These are phyloP conservation scores for Yarrowia sp. DNA, from an alignment of 805 yeast species.

Conservation along the genomic window DNA sequence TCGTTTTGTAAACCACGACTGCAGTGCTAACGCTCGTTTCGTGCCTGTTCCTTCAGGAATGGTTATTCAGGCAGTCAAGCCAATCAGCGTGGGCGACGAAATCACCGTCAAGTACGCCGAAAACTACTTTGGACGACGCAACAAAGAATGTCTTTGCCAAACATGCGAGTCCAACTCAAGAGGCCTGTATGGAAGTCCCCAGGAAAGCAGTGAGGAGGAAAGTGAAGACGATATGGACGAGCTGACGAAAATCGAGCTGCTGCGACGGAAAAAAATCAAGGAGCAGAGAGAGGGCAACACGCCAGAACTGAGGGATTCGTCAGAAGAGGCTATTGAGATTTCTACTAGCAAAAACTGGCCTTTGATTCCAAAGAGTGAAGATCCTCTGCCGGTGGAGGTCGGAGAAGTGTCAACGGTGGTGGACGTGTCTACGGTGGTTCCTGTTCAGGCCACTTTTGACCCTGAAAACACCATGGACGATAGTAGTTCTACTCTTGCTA, in stretches of 20 bases:
- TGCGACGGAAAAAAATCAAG: not conserved
- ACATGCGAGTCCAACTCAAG: conserved; percentile 41
- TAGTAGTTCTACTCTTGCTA: no score
- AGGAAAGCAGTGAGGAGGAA: conserved; percentile 17
- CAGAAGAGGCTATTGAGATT: not conserved
- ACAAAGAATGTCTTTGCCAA: conserved; percentile 47
- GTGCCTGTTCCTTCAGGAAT: conserved; percentile 37
- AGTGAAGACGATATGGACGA: conserved; percentile 17
- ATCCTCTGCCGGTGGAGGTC: not conserved
- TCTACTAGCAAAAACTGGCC: conserved; percentile 11
- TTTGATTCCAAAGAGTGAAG: not conserved
- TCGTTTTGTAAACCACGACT: conserved; percentile 50
- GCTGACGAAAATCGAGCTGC: conserved; percentile 8
- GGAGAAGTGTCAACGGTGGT: not conserved
- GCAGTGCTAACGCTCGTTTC: conserved; percentile 46
- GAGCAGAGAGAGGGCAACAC: not conserved
- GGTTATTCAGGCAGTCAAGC: conserved; percentile 40
- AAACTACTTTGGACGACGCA: conserved; percentile 46
- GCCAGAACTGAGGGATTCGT: not conserved
- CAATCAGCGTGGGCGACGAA: conserved; percentile 47
- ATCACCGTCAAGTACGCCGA: conserved; percentile 47
- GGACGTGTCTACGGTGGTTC: not conserved
- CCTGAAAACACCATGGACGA: not conserved
- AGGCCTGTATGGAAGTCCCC: not conserved
- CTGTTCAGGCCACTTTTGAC: not conserved